These are phyloP conservation scores for Populus ilicifolia DNA, from an alignment of 345 rosid genomes.

Conservation along the genomic window DNA sequence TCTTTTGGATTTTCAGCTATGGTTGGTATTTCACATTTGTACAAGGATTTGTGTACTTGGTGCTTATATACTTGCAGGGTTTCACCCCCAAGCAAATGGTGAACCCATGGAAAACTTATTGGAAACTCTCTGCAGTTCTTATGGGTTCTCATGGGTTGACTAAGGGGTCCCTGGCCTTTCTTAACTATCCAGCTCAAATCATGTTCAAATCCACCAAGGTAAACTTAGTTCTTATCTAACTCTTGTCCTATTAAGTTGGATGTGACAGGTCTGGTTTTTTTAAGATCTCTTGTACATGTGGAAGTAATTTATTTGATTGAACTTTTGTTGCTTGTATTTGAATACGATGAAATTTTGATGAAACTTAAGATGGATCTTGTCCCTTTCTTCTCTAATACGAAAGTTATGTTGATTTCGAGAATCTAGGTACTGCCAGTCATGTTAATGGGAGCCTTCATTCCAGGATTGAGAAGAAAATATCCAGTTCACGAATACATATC, in stretches of 20 bases:
- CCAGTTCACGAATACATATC: conserved; percentile 77
- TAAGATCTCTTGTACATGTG: background rate
- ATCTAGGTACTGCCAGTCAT: conserved; percentile 87
- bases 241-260: background rate
- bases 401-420: conserved; percentile 3
- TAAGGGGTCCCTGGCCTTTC: conserved; percentile 92
- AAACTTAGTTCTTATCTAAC: background rate
- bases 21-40: conserved; percentile 98
- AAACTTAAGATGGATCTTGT: background rate
- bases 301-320: background rate
- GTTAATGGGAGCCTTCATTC: conserved; percentile 96
- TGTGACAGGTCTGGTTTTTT: background rate
- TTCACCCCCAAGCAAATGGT: conserved; percentile 85
- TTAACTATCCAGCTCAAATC: conserved; percentile 89
- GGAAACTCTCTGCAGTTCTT: conserved; percentile 92
- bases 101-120: conserved; percentile 94
- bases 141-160: conserved; percentile 98
- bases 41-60: conserved; percentile 93
- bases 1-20: conserved; percentile 53
- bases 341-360: background rate
- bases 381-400: background rate
- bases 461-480: conserved; percentile 84
- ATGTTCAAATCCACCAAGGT: conserved; percentile 99
- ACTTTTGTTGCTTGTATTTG: background rate
- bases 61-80: conserved; percentile 84